phyloP scores from a whole-genome alignment of 768 basidiomycete genomes.

The Leucocoprinus birnbaumii region DNA sequence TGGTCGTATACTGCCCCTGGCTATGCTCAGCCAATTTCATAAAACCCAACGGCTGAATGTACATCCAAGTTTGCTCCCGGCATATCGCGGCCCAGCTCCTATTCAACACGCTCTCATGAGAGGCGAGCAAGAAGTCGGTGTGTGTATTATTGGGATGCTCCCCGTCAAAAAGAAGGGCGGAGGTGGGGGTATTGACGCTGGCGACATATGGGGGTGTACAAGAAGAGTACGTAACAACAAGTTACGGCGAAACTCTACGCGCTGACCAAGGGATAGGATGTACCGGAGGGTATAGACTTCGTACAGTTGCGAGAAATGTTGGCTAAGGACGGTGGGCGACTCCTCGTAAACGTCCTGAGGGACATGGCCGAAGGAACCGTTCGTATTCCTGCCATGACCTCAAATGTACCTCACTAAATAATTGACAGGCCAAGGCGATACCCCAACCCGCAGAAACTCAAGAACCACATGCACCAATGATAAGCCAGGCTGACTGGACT shows the following conservation, averaged over 20 bases:
- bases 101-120: slow-evolving; percentile 81
- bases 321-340: slow-evolving; percentile 59
- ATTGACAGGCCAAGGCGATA: slow-evolving; percentile 39
- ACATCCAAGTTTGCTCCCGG: slow-evolving; percentile 85
- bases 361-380: slow-evolving; percentile 50
- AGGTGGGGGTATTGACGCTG: slow-evolving; percentile 72
- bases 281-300: slow-evolving; percentile 49
- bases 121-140: slow-evolving; percentile 67
- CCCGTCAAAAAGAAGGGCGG: slow-evolving; percentile 14
- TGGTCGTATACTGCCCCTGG: slow-evolving; percentile 74
- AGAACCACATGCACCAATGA: slow-evolving; percentile 54
- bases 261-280: neutral
- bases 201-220: slow-evolving; percentile 59
- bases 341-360: slow-evolving; percentile 71
- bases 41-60: slow-evolving; percentile 70
- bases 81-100: slow-evolving; percentile 88
- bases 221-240: slow-evolving; percentile 45
- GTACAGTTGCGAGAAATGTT: slow-evolving; percentile 51
- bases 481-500: slow-evolving; percentile 47
- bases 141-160: slow-evolving; percentile 78
- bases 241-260: neutral
- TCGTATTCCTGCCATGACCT: neutral
- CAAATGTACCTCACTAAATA: neutral
- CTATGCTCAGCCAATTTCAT: slow-evolving; percentile 61
- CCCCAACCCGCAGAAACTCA: slow-evolving; percentile 41